These are phyloP conservation scores for Durio zibethinus DNA, from an alignment of 345 rosid species.

Conservation along the genomic window DNA sequence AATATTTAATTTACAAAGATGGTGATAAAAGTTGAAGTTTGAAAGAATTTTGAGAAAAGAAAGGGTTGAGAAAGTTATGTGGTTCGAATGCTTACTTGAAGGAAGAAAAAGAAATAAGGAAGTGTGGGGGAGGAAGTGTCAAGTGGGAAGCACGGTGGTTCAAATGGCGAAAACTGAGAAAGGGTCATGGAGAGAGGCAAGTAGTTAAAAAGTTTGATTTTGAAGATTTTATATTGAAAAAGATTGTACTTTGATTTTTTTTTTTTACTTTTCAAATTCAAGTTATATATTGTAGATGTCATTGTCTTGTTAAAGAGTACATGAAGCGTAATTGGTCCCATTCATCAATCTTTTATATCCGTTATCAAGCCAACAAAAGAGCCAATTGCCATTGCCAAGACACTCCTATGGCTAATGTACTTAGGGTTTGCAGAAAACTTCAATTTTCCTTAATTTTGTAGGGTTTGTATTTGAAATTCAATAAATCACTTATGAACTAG, in stretches of 20 bases:
- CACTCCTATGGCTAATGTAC: no score
- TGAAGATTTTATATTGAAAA: no score
- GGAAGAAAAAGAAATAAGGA: neutral
- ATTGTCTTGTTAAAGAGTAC: no score
- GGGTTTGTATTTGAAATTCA: neutral
- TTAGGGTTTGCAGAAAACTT: neutral
- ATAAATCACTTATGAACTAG: neutral
- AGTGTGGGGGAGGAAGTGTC: neutral
- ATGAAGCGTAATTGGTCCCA: no score
- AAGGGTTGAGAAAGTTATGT: neutral
- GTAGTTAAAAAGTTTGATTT: no score
- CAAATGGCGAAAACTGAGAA: neutral
- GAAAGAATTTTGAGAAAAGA: neutral
- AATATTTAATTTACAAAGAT: no score
- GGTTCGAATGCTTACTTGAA: neutral
- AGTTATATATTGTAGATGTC: no score
- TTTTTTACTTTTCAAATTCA: no score
- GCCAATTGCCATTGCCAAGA: no score
- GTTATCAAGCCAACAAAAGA: neutral
- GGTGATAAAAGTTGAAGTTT: no score
- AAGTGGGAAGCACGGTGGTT: constrained; percentile 11
- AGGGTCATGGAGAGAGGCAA: neutral
- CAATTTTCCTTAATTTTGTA: no score
- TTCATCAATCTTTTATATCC: neutral
- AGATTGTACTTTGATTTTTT: no score